Conservation (phyloP, 1,284 basidiomycete species). For the Lignosus rhinocerotis region DNA sequence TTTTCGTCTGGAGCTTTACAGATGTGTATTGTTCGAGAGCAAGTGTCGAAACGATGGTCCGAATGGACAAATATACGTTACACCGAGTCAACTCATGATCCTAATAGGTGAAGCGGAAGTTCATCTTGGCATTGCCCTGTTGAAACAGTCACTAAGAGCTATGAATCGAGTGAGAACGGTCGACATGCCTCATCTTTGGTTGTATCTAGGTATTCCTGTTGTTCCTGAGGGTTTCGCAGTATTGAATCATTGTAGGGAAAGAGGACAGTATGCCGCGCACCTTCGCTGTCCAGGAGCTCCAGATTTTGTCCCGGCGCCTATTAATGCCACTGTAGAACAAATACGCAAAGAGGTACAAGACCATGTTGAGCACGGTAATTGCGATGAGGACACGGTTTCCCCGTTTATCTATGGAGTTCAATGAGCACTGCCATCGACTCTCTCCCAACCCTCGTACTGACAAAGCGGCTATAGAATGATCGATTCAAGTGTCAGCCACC, state of each 20-base stretch:
- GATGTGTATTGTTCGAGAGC: not conserved
- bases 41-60: no score
- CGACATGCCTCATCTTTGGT: conserved; percentile 49
- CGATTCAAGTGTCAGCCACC: conserved; percentile 3
- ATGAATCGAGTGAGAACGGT: not conserved
- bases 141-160: not conserved
- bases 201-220: conserved; percentile 53
- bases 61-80: not conserved
- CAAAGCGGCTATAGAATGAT: conserved; percentile 42
- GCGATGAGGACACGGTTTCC: conserved; percentile 40
- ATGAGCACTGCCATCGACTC: not conserved
- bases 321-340: conserved; percentile 60
- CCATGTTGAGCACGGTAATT: conserved; percentile 40
- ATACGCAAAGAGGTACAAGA: conserved; percentile 50
- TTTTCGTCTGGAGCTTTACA: not conserved
- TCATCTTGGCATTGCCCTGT: conserved; percentile 52
- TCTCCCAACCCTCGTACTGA: conserved; percentile 28
- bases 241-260: not conserved
- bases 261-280: conserved; percentile 32
- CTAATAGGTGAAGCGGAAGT: conserved; percentile 62
- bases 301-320: conserved; percentile 48
- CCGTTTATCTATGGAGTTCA: conserved; percentile 37
- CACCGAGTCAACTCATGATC: not conserved
- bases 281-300: conserved; percentile 53
- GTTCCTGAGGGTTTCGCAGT: conserved; percentile 40